Evolutionary conservation across 768 basidiomycete species (phyloP).

Genomic region (Pleurotus citrinopileatus): DNA sequence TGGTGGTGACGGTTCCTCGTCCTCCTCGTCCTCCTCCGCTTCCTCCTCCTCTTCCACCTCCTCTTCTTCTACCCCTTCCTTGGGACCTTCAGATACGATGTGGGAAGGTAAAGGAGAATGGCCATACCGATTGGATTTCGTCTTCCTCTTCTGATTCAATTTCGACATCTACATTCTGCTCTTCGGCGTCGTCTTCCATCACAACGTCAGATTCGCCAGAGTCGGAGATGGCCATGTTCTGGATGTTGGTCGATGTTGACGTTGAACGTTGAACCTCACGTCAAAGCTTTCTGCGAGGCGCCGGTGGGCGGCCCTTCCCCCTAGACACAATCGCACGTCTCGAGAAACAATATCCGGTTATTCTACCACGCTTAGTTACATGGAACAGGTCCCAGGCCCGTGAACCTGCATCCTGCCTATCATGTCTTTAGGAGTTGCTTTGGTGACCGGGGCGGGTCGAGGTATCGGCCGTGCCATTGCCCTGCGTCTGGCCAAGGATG

Average conservation of each 20-base stretch:
- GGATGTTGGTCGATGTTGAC: no score
- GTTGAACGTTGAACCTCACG: no score
- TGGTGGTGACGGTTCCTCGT: slow-evolving; percentile 27
- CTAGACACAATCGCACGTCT: no score
- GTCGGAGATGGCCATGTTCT: slow-evolving; percentile 28
- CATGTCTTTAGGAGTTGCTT: slow-evolving; percentile 23
- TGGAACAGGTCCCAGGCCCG: no score
- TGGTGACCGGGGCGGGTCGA: slow-evolving; percentile 42
- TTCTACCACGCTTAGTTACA: no score
- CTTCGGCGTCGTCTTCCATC: slow-evolving; percentile 16
- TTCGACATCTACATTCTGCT: slow-evolving; percentile 30
- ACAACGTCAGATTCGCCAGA: slow-evolving; percentile 26
- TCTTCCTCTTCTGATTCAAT: slow-evolving; percentile 35
- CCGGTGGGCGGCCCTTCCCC: no score
- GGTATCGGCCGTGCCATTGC: slow-evolving; percentile 51
- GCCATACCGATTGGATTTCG: slow-evolving; percentile 21
- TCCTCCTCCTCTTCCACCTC: slow-evolving; percentile 31
- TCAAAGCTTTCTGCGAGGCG: no score
- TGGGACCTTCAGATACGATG: no score
- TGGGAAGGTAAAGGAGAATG: slow-evolving; percentile 24
- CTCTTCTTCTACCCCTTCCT: no score
- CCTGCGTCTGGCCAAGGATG: slow-evolving; percentile 39
- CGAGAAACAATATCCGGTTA: no score
- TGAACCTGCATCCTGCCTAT: no score
- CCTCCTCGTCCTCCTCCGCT: slow-evolving; percentile 18